Evolutionary conservation across 148 eudicot genomes (phyloP), one percentile per base, ranked within the genome.

Genomic region (Talinum fruticosum): DNA sequence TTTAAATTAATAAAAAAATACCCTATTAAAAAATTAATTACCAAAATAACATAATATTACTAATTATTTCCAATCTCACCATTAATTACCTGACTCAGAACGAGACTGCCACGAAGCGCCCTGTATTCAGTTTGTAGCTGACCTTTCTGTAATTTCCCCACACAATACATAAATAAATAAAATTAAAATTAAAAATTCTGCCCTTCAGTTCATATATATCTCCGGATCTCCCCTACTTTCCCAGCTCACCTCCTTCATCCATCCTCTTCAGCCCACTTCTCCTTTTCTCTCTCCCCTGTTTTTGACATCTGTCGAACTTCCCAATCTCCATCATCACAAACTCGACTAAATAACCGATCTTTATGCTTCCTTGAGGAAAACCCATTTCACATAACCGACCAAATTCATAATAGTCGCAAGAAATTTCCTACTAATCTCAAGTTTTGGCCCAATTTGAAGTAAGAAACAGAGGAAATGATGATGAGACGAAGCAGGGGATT

Each of bases 401-500:
- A 51, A 66, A 47, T 66, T 66, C 65, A 78, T 67, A 45, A 3
- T 30, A 44, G 33, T 32, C 38, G 2, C 75, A 49, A 59, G 33
- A 28, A 23, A 34, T 30, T 21, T 10, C n/a, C 30, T n/a, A 13
- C 37, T 78, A 1, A 6, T 57, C 28, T 32, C 4, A 10, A 6
- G 6, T 13, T 29, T 36, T n/a, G 66, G 21, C 10, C 49, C 29
- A 59, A 23, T 5, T 59, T 24, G 64, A 59, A n/a, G 64, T 8
- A 6, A 23, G 6, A 54, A 61, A 36, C n/a, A 12, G 3, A 53
- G 45, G 8, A 34, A 6, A 78, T 67, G 74, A 82, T 68, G 71
- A 82, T 69, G 10, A 82, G 71, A 78, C 75, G 76, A 76, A 71
- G 35, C 68, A 78, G 83, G 41, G 92, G 90, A n/a, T 84, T 91